A percentile compares a stretch with the other conserved stretches of the same genome.
Conservation (phyloP, 495 filamentous ascomycete species). For the Pseudoneurospora amorphoporcata region DNA sequence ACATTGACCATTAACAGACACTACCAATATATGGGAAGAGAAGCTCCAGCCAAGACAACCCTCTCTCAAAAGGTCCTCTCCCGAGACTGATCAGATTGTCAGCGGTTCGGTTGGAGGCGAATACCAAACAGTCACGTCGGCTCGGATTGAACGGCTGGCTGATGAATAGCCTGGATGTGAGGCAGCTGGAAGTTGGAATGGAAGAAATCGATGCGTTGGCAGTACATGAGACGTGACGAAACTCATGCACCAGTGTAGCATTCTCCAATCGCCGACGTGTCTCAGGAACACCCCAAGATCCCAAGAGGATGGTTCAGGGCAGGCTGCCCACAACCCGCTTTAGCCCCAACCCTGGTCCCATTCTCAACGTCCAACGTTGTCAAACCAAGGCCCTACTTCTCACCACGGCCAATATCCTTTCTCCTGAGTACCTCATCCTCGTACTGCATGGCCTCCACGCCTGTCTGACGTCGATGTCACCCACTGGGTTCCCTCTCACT, state of each 20-base stretch:
- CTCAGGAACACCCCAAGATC: conserved; percentile 11
- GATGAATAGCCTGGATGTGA: conserved; percentile 1
- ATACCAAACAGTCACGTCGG: conserved; percentile 7
- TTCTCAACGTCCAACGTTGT: not conserved
- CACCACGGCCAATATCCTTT: not conserved
- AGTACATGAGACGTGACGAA: conserved; percentile 24
- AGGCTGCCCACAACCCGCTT: not conserved
- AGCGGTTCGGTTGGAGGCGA: not conserved
- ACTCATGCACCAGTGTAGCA: conserved; percentile 3
- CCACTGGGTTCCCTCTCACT: not conserved
- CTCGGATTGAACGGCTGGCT: conserved; percentile 18
- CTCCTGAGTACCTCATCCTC: not conserved
- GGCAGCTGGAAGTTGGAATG: conserved; percentile 4
- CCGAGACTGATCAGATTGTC: not conserved
- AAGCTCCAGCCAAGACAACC: conserved; percentile 5
- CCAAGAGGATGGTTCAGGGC: conserved; percentile 22
- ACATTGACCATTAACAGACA: not conserved
- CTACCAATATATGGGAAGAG: conserved; percentile 1
- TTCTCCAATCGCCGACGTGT: conserved; percentile 18
- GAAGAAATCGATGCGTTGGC: conserved; percentile 17
- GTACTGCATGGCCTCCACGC: not conserved
- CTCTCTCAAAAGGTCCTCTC: not conserved
- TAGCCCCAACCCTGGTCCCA: not conserved
- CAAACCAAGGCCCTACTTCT: not conserved
- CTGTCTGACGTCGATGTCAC: not conserved